Percentiles rank a stretch among this genome's conserved stretches.
These are phyloP conservation scores for Geum urbanum DNA, from an alignment of 306 rosid genomes.

Conservation along the genomic window DNA sequence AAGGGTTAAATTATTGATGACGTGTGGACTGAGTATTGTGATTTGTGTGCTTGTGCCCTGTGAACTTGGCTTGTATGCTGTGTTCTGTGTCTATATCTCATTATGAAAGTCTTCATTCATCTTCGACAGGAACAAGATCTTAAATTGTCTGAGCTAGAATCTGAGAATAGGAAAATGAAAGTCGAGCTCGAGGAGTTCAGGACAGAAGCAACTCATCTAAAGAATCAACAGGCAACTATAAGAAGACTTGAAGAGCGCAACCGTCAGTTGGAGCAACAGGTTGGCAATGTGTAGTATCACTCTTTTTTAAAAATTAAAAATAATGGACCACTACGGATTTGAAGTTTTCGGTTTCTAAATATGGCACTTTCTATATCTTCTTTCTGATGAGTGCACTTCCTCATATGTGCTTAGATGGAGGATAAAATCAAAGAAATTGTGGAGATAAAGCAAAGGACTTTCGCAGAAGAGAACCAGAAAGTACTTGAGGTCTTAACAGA, in stretches of 20 bases:
- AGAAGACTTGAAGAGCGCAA: constrained; percentile 93
- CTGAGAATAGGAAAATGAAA: constrained; percentile 96
- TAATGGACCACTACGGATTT: background rate
- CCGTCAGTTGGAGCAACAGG: constrained; percentile 97
- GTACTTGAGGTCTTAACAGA: constrained; percentile 84
- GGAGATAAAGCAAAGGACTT: constrained; percentile 93
- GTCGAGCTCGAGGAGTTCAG: constrained; percentile 98
- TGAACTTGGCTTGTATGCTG: constrained; percentile 9
- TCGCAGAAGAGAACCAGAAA: constrained; percentile 97
- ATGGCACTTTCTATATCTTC: constrained; percentile 8
- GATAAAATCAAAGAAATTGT: constrained; percentile 93
- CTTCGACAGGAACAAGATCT: constrained; percentile 80
- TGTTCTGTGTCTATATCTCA: constrained; percentile 14
- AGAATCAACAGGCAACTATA: constrained; percentile 98
- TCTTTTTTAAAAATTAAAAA: background rate
- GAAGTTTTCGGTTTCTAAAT: background rate
- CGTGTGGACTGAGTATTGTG: constrained; percentile 8
- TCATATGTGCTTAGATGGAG: constrained; percentile 63
- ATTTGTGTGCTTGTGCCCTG: constrained; percentile 7
- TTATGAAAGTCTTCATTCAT: background rate
- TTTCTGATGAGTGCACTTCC: constrained; percentile 23
- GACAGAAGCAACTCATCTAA: constrained; percentile 95
- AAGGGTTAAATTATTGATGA: background rate
- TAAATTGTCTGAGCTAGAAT: constrained; percentile 80
- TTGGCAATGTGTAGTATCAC: constrained; percentile 25